Evolutionary conservation across 1,139 yeast genomes (phyloP), one percentile per base, ranked within the genome.

Genomic region (Yamadazyma blattariae): DNA sequence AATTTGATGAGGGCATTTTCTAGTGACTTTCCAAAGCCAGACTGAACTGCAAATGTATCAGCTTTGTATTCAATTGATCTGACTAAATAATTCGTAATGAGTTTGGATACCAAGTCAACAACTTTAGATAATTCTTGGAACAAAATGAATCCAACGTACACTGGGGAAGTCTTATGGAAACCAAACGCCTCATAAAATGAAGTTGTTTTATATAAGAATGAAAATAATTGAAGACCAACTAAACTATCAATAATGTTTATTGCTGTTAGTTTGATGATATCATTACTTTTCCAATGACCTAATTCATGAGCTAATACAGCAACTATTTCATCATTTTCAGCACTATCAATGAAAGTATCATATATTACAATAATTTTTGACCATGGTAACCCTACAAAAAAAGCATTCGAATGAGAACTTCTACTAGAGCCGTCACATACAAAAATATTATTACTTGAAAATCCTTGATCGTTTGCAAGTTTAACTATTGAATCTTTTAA

Each of bases 291-390:
- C 96, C 96, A 87, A 57, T 87, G 96, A 30, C 96, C 96, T 40
- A 87, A 79, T 61, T 87, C 96, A 52, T 87, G 96, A n/a, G 90
- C 95, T 47, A 87, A 64, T 2, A 87, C 92, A 26, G 95, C 94
- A 32, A 85, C 81, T 24, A 85, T 82, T 56, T 87, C 89, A 25
- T 71, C 70, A 18, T 75, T 71, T 22, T 84, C 61, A 25, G 85
- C 75, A 37, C 79, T 77, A 38, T 81, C 76, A 41, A 87, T 76
- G 58, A 87, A 68, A 6, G 95, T 87, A 51, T 87, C 96, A 52
- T 67, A 87, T 30, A 87, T 68, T 25, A 87, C 95, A 59, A 87
- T 87, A 54, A 84, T 85, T 62, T 87, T 87, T 32, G 84, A 76
- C 86, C 95, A 86, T 30, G n/a, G n/a, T n/a, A n/a, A n/a, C n/a